These are phyloP conservation scores for Rasamsonia emersonii DNA, from an alignment of 2,329 filamentous ascomycete species.

Conservation along the genomic window DNA sequence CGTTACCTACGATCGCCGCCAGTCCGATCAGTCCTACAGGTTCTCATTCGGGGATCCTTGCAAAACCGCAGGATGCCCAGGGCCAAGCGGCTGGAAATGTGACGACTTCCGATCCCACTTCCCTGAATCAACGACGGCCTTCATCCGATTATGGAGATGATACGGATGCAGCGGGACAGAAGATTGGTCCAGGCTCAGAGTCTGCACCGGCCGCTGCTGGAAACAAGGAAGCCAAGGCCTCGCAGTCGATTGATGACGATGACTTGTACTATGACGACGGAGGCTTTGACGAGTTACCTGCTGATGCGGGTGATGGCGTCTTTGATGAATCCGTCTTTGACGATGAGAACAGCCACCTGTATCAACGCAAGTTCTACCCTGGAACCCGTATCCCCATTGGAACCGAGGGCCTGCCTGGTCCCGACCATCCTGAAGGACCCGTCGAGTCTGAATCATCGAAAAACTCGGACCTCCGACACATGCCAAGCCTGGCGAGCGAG, in stretches of 20 bases:
- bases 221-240: conserved; percentile 3
- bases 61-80: conserved; percentile 1
- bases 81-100: conserved; percentile 1
- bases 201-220: too few species aligned
- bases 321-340: conserved; percentile 44
- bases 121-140: not conserved
- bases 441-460: conserved; percentile 4
- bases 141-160: conserved; percentile 3
- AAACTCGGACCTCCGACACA: conserved; percentile 21
- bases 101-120: not conserved
- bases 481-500: conserved; percentile 28
- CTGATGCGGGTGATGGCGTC: conserved; percentile 20
- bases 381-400: conserved; percentile 9
- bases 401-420: not conserved
- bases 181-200: too few species aligned
- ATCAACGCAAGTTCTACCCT: conserved; percentile 26
- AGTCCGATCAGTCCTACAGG: conserved; percentile 22
- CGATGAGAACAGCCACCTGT: conserved; percentile 37
- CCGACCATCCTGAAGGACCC: not conserved
- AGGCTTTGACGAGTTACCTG: conserved; percentile 33
- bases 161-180: not conserved
- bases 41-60: conserved; percentile 9
- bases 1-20: conserved; percentile 26
- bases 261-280: conserved; percentile 42
- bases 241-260: conserved; percentile 21